Conservation (phyloP, 306 rosid genomes). For the Glycine tomentella region DNA sequence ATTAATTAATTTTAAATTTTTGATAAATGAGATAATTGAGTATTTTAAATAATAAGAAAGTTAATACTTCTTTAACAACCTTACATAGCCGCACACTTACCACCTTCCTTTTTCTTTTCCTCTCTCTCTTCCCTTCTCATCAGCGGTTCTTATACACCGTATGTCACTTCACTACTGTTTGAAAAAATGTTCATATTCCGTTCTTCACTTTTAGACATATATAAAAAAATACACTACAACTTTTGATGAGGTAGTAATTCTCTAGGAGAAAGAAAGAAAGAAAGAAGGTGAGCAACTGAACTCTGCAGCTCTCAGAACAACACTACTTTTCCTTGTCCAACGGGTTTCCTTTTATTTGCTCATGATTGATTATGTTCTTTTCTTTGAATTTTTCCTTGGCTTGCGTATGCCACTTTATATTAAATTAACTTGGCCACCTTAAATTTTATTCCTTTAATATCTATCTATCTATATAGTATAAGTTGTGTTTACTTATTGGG, state of each 20-base stretch:
- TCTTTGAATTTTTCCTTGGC: slow-evolving; percentile 41
- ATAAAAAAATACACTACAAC: too few relatives aligned
- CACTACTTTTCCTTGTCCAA: neutral
- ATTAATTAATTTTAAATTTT: too few relatives aligned
- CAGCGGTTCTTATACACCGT: neutral
- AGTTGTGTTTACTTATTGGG: slow-evolving; percentile 28
- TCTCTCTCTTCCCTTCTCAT: too few relatives aligned
- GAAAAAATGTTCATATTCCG: neutral
- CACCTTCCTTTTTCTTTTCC: neutral
- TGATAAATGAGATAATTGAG: too few relatives aligned
- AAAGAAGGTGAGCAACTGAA: neutral
- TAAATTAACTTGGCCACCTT: slow-evolving; percentile 18
- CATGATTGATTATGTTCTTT: slow-evolving; percentile 35
- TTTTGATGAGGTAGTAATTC: neutral
- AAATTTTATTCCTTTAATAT: neutral
- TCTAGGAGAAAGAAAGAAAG: neutral
- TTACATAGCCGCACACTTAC: neutral
- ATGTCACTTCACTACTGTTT: neutral
- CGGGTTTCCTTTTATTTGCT: slow-evolving; percentile 10
- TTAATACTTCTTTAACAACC: too few relatives aligned
- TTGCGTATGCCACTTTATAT: slow-evolving; percentile 34
- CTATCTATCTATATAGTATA: too few relatives aligned
- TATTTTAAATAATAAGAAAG: too few relatives aligned
- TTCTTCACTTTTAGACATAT: neutral
- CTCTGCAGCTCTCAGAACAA: neutral